phyloP scores from a whole-genome alignment of 2,329 filamentous ascomycete genomes.

The Monosporascus sp. region DNA sequence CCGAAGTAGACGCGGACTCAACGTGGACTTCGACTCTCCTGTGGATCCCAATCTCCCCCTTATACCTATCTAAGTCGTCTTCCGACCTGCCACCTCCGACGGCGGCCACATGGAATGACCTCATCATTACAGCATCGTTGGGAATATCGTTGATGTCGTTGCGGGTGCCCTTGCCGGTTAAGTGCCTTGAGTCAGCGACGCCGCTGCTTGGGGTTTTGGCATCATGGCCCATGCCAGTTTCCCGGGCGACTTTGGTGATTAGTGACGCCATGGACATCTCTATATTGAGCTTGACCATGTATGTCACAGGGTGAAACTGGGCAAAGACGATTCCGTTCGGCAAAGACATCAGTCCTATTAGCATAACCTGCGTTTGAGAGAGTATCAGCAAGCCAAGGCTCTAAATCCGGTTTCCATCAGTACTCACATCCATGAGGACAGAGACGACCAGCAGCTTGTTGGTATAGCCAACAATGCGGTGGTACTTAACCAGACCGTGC shows the following conservation, averaged over 20 bases:
- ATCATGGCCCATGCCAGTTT: slow-evolving; percentile 4
- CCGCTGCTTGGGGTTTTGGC: not conserved
- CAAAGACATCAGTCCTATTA: slow-evolving; percentile 15
- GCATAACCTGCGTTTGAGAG: slow-evolving; percentile 12
- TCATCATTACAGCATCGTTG: slow-evolving; percentile 5
- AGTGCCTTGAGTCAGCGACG: slow-evolving; percentile 4
- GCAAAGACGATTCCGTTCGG: slow-evolving; percentile 9
- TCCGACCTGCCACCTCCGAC: slow-evolving; percentile 2
- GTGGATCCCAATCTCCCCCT: slow-evolving; percentile 3
- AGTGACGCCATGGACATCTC: slow-evolving; percentile 15
- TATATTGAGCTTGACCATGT: slow-evolving; percentile 17
- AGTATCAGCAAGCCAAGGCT: slow-evolving; percentile 1
- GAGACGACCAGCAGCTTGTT: slow-evolving; percentile 44
- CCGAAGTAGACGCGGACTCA: slow-evolving; percentile 7
- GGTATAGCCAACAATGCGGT: slow-evolving; percentile 44
- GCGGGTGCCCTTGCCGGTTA: not conserved
- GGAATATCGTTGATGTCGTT: not conserved
- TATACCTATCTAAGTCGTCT: slow-evolving; percentile 2
- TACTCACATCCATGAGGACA: slow-evolving; percentile 41
- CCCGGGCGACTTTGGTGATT: slow-evolving; percentile 7
- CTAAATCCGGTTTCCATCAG: not conserved
- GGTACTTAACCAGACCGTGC: slow-evolving; percentile 44
- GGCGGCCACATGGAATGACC: slow-evolving; percentile 6
- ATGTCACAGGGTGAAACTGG: slow-evolving; percentile 13
- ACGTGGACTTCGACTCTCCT: slow-evolving; percentile 7